Evolutionary conservation across 2,329 filamentous ascomycete species (phyloP), one percentile per base, ranked within the genome.

Genomic region (Phoma herbarum): DNA sequence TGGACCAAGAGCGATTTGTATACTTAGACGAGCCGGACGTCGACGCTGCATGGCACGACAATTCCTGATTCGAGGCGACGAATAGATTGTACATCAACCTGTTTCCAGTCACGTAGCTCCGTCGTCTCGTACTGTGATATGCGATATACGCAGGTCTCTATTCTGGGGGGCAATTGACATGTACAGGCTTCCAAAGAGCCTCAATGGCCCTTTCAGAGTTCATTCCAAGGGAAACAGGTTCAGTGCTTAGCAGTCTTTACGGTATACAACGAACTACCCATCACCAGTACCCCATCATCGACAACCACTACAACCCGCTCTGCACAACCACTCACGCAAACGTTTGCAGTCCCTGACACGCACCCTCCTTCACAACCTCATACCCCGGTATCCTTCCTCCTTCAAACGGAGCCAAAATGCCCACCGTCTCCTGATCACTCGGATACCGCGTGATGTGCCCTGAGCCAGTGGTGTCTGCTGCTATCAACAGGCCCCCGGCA

Each of bases 391-490:
- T 44, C 49, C 52, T 61, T 2, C 66, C 71, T 18, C 61, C 65
- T 16, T 59, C 62, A 45, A 76, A 75, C 1, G 72, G 74, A 7
- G 73, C 65, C 9, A 63, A 49, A 14, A 77, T 52, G 2, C 66
- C 59, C 4, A 75, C 58, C 1, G 76, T 77, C 28, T 64, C 54
- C 50, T 69, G 56, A 57, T 77, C 73, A 3, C 63, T 65, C 6
- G 75, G 73, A 60, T 77, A 77, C 3, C 33, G 56, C 0, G 73
- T 76, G 11, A 65, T 54, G 55, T 78, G 75, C 9, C 75, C 75
- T 3, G 58, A 45, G 4, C 73, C 75, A 6, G 55, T 65, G 1
- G 67, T 73, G 52, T 77, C 75, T 2, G 63, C 60, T 4, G 75
- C 75, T 22, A 77, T 64, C 18, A 77, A 33, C 31, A 77, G 45